A percentile compares a stretch with the other conserved stretches of the same genome.
Evolutionary conservation across 208 protist species (phyloP).

Genomic region (Herpetomonas tarakana): DNA sequence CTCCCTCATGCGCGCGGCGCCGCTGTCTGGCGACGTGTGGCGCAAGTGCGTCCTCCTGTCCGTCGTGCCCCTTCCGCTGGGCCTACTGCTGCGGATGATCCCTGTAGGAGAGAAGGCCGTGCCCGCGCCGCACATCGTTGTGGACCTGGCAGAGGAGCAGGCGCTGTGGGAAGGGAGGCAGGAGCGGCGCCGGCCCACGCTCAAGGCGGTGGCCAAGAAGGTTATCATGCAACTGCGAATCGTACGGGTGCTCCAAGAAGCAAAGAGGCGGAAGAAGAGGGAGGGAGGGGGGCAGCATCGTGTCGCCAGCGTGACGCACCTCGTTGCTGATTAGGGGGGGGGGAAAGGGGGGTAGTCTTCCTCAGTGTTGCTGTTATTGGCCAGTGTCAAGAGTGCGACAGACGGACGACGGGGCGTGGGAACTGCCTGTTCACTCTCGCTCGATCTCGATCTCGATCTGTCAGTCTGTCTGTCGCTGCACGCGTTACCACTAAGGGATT

Average conservation of each 20-base stretch:
- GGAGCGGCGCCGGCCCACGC: conserved; percentile 17
- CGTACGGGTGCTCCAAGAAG: conserved; percentile 23
- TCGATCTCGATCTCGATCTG: too few species aligned
- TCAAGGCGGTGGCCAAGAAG: conserved; percentile 18
- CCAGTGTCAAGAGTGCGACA: too few species aligned
- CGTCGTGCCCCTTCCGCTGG: conserved; percentile 30
- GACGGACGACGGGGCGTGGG: too few species aligned
- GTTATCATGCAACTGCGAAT: conserved; percentile 36
- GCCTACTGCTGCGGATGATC: conserved; percentile 24
- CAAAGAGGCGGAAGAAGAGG: conserved; percentile 10
- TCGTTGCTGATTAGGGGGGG: too few species aligned
- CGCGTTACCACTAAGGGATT: too few species aligned
- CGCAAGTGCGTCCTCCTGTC: conserved; percentile 25
- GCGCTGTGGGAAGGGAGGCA: background rate
- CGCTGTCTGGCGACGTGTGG: conserved; percentile 38
- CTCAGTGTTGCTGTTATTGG: too few species aligned
- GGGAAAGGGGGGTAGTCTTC: too few species aligned
- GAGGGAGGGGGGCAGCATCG: background rate
- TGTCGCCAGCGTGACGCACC: too few species aligned
- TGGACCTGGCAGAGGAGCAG: conserved; percentile 23
- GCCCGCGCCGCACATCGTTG: conserved; percentile 12
- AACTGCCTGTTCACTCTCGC: too few species aligned
- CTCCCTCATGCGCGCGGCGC: conserved; percentile 35
- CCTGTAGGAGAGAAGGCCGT: conserved; percentile 18
- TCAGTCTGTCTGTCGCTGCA: too few species aligned